A percentile compares a stretch with the other conserved stretches of the same genome.
Conservation (phyloP, 306 rosid species). For the Cyclanthera cordifolia region DNA sequence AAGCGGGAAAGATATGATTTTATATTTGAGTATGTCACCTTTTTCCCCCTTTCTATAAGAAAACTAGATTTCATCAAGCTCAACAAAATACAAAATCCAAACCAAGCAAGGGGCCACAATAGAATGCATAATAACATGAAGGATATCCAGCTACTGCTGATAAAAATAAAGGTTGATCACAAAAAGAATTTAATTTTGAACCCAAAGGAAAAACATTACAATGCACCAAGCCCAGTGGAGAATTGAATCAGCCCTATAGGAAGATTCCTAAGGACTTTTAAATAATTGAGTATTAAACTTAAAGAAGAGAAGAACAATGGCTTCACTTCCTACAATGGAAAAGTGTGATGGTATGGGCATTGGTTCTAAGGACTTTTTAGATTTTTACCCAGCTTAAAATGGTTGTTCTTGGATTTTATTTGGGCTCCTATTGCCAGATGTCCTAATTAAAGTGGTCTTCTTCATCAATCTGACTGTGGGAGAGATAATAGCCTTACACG, state of each 20-base stretch:
- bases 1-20: background rate
- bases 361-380: background rate
- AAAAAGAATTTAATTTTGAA: background rate
- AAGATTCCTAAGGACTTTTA: background rate
- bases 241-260: background rate
- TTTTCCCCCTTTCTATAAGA: background rate
- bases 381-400: background rate
- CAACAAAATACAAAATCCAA: background rate
- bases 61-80: background rate
- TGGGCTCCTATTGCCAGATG: no score
- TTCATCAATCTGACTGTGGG: no score
- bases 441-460: no score
- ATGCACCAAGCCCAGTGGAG: background rate
- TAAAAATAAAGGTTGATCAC: background rate
- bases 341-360: background rate
- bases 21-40: background rate
- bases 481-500: no score
- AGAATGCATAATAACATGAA: background rate
- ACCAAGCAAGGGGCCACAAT: background rate
- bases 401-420: background rate
- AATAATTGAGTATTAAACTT: background rate
- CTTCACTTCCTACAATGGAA: background rate
- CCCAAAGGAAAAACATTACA: background rate
- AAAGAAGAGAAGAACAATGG: background rate
- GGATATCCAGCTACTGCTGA: background rate